These are phyloP conservation scores for Talaromyces piceae DNA, from an alignment of 2,329 filamentous ascomycete genomes.

Conservation along the genomic window DNA sequence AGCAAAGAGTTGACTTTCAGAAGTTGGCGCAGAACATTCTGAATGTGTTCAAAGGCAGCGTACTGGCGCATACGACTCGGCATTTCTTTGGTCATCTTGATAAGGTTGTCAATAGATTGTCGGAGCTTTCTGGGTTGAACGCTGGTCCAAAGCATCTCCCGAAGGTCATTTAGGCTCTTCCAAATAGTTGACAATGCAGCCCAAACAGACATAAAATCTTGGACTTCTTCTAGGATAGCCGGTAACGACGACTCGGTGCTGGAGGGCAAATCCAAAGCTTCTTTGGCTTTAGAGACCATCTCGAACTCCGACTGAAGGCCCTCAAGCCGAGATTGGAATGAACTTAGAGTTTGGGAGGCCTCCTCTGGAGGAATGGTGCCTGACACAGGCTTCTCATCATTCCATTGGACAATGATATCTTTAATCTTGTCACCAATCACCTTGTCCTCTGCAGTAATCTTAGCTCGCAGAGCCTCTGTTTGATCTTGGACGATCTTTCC, in stretches of 20 bases:
- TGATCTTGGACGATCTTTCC: slow-evolving; percentile 94
- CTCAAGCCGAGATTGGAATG: slow-evolving; percentile 78
- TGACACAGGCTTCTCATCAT: slow-evolving; percentile 93
- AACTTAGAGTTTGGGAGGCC: slow-evolving; percentile 71
- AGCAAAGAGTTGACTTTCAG: slow-evolving; percentile 87
- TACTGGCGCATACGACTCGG: slow-evolving; percentile 98
- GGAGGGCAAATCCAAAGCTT: slow-evolving; percentile 82
- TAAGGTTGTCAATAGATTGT: slow-evolving; percentile 77
- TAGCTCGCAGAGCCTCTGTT: slow-evolving; percentile 86
- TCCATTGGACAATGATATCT: slow-evolving; percentile 82
- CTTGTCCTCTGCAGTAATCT: slow-evolving; percentile 90
- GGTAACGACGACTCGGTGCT: slow-evolving; percentile 72
- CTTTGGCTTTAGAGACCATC: slow-evolving; percentile 94
- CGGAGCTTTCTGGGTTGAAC: slow-evolving; percentile 92
- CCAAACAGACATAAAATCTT: slow-evolving; percentile 99
- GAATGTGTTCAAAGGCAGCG: slow-evolving; percentile 98
- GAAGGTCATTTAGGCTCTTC: slow-evolving; percentile 88
- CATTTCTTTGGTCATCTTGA: slow-evolving; percentile 99
- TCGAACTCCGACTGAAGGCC: slow-evolving; percentile 79
- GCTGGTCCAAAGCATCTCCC: slow-evolving; percentile 88
- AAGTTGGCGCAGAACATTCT: slow-evolving; percentile 77
- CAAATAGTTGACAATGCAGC: slow-evolving; percentile 91
- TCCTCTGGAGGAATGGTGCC: slow-evolving; percentile 86
- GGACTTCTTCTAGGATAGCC: slow-evolving; percentile 88
- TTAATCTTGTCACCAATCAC: slow-evolving; percentile 81